Evolutionary conservation across 768 basidiomycete species (phyloP).

Genomic region (Suillus subaureus): DNA sequence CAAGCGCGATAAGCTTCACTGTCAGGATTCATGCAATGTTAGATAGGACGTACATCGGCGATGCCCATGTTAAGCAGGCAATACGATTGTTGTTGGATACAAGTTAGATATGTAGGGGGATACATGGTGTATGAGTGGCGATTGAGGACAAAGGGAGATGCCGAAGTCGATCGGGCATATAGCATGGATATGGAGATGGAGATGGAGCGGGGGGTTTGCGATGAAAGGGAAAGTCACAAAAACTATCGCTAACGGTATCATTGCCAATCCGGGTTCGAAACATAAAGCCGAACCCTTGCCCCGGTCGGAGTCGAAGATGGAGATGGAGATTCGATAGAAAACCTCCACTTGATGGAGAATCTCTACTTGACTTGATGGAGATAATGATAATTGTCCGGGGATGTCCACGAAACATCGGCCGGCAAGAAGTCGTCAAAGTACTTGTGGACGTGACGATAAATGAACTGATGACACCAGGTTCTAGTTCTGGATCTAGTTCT

Average conservation of each 20-base stretch:
- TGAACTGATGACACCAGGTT: neutral
- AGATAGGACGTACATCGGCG: neutral
- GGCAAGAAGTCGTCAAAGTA: neutral
- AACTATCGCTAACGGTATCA: neutral
- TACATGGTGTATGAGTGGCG: neutral
- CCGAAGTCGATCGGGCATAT: neutral
- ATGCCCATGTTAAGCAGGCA: neutral
- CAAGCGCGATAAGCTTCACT: neutral
- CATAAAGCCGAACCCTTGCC: neutral
- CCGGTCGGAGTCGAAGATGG: neutral
- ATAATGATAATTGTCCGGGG: neutral
- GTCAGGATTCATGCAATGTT: too few relatives aligned
- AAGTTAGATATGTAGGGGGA: neutral
- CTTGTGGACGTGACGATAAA: neutral
- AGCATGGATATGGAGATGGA: neutral
- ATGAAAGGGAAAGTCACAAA: neutral
- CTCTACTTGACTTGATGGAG: neutral
- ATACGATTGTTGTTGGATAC: neutral
- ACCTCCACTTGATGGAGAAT: neutral
- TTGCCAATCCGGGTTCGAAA: neutral
- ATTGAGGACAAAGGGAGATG: neutral
- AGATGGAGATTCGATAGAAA: neutral
- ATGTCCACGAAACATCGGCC: neutral
- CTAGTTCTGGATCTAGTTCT: neutral
- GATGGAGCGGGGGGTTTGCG: neutral